Conservation (phyloP, 495 filamentous ascomycete genomes). For the Tetracladium marchalianum region DNA sequence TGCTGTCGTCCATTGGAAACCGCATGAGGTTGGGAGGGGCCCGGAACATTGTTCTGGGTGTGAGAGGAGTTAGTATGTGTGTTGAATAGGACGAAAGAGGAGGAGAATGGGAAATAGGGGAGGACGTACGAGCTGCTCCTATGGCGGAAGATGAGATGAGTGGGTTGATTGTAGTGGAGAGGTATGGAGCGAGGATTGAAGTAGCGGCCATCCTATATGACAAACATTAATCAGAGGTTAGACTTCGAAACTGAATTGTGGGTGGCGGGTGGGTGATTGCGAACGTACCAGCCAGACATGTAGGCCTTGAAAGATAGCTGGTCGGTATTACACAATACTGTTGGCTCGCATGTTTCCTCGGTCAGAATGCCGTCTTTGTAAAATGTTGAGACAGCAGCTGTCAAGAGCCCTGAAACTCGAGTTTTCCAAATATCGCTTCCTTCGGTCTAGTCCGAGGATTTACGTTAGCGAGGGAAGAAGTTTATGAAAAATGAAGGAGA, state of each 20-base stretch:
- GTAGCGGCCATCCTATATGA: constrained; percentile 57
- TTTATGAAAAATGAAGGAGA: background rate
- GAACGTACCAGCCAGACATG: constrained; percentile 55
- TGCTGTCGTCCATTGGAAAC: constrained; percentile 54
- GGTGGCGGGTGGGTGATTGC: constrained; percentile 22
- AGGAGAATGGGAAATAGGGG: constrained; percentile 42
- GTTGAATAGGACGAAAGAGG: too few species aligned
- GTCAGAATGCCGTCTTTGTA: constrained; percentile 45
- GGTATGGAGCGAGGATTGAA: constrained; percentile 59
- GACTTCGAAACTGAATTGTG: constrained; percentile 48
- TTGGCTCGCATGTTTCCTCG: constrained; percentile 69
- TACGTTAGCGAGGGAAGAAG: constrained; percentile 10
- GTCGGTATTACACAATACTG: constrained; percentile 57
- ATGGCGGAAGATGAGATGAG: constrained; percentile 49
- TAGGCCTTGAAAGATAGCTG: constrained; percentile 84
- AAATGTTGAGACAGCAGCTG: constrained; percentile 42
- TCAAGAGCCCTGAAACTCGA: constrained; percentile 42
- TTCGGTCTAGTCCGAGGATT: constrained; percentile 28
- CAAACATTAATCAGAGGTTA: constrained; percentile 25
- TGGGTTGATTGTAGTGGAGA: constrained; percentile 46
- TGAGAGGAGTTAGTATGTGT: constrained; percentile 19
- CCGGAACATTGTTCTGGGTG: constrained; percentile 54
- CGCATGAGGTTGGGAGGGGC: constrained; percentile 49
- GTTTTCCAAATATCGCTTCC: constrained; percentile 40
- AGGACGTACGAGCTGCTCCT: constrained; percentile 46